Base-by-base conservation (phyloP, 2,329 filamentous ascomycete species). In the Fusarium agapanthi region DNA sequence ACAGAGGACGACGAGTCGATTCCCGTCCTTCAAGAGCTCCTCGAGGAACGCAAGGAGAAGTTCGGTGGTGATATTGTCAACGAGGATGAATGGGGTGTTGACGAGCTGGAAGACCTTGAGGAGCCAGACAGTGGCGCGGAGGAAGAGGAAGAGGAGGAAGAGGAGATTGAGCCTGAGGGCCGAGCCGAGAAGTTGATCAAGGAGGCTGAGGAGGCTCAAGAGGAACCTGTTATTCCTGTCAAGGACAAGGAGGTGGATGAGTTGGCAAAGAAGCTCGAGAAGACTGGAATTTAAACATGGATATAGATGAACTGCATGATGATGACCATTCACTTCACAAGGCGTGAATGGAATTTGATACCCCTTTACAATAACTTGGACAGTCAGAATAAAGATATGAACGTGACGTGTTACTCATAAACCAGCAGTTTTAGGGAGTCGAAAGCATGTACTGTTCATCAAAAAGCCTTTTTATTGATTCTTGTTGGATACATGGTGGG, bases 31-130 rank as follows among this genome's bases (percentile, higher is more conserved):
- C 89, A 91, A 74, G 88, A 91, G 57, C 85, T 96, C 34, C 86
- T 98, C 32, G 91, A 94, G 65, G 88, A 89, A 78, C 91, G 95
- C 72, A 95, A 95, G 84, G 93, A 95, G 80, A 90, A 92, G 74
- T 78, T 89, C 7, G 91, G 87, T 34, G 91, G 91, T 22, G 88
- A 90, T 63, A 77, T 88, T 32, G 81, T 95, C 41, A 87, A 92
- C 47, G 95, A 97, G 81, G 92, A 95, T 69, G 89, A 91, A 30
- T 96, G 93, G 93, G 93, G 93, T 44, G 82, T 98, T 30, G 95
- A 97, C 79, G 93, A 93, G 78, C 88, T 97, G 48, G 93, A 92
- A 76, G 95, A 98, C 75, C 89, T 98, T 5, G 93, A 95, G 76
- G 93, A 94, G 65, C 91, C 93, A 15, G 88, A 90, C 18, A 89